Conservation (phyloP, 306 rosid species). For the Fragaria ananassa region DNA sequence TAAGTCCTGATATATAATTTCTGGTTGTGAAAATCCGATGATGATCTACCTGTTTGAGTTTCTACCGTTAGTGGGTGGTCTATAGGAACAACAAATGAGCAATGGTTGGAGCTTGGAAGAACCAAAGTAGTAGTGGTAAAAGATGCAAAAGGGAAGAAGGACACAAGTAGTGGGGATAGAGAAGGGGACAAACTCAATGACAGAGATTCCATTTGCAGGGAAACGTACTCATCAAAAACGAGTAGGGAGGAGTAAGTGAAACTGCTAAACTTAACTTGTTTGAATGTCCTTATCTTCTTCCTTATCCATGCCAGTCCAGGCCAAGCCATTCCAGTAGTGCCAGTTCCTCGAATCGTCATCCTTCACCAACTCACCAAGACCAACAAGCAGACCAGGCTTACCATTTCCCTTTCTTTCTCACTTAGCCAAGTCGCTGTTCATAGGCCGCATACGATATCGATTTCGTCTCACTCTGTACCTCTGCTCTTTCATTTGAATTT, state of each 20-base stretch:
- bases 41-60: background rate
- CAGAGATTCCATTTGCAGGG: constrained; percentile 29
- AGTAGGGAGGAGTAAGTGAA: background rate
- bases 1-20: background rate
- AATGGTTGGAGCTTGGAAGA: background rate
- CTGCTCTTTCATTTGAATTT: background rate
- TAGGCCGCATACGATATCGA: background rate
- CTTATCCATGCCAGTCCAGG: background rate
- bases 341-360: background rate
- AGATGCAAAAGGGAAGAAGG: constrained; percentile 23
- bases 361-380: background rate
- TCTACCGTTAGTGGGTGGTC: background rate
- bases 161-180: constrained; percentile 7
- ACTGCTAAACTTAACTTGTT: background rate
- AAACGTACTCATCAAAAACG: constrained; percentile 2
- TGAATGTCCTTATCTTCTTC: constrained; percentile 1
- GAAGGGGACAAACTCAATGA: constrained; percentile 23
- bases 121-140: background rate
- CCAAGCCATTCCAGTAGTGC: background rate
- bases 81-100: background rate
- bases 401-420: background rate
- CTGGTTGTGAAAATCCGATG: background rate
- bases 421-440: background rate
- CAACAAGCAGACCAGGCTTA: background rate
- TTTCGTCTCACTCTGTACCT: background rate